A percentile compares a stretch with the other conserved stretches of the same genome.
Conservation (phyloP, 805 yeast species). For the Yarrowia sp. region DNA sequence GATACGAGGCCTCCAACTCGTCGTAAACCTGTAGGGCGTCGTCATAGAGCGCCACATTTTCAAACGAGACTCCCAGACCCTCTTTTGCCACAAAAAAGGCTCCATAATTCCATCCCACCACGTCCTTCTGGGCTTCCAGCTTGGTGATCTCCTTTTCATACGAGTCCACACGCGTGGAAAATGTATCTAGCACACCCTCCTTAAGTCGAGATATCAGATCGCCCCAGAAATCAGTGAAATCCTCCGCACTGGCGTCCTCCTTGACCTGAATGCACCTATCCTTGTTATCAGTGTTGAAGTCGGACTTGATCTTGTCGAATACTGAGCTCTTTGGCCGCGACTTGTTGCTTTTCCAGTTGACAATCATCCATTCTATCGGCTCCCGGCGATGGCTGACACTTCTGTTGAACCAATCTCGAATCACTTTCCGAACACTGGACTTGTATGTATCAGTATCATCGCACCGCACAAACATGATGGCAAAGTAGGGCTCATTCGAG, state of each 20-base stretch:
- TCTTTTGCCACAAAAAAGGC: slow-evolving; percentile 47
- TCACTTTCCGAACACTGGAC: slow-evolving; percentile 73
- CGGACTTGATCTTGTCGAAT: slow-evolving; percentile 53
- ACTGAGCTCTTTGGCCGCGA: slow-evolving; percentile 47
- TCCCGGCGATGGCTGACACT: slow-evolving; percentile 41
- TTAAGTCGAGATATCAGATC: slow-evolving; percentile 47
- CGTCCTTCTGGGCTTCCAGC: slow-evolving; percentile 37
- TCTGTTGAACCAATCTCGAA: slow-evolving; percentile 70
- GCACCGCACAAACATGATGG: slow-evolving; percentile 65
- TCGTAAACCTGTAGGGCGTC: slow-evolving; percentile 58
- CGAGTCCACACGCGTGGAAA: slow-evolving; percentile 46
- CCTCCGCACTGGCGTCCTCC: slow-evolving; percentile 29
- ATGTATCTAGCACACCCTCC: slow-evolving; percentile 50
- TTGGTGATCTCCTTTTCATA: slow-evolving; percentile 43
- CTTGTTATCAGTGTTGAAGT: slow-evolving; percentile 45
- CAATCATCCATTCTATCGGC: slow-evolving; percentile 60
- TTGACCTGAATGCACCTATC: slow-evolving; percentile 38
- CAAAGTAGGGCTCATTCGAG: slow-evolving; percentile 52
- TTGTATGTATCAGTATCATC: slow-evolving; percentile 71
- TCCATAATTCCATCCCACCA: slow-evolving; percentile 48
- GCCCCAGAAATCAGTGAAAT: slow-evolving; percentile 48
- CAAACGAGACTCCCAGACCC: slow-evolving; percentile 50
- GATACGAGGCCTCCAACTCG: slow-evolving; percentile 41
- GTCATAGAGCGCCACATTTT: slow-evolving; percentile 54
- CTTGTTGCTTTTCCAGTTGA: slow-evolving; percentile 44